Percentiles rank a stretch among this genome's conserved stretches.
phyloP scores from a whole-genome alignment of 345 rosid genomes.

The Mallotus nudiflorus region DNA sequence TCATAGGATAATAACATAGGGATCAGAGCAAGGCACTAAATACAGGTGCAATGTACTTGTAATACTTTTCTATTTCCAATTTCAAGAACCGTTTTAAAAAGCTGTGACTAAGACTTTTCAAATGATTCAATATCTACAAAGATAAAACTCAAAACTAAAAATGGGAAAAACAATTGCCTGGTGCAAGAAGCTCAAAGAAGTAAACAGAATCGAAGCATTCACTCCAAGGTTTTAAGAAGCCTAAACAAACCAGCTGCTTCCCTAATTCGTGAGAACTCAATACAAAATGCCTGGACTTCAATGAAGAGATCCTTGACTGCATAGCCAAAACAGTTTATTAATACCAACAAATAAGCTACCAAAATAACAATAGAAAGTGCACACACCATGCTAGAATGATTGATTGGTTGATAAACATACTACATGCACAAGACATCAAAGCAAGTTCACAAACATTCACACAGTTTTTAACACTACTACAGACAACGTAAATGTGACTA shows the following conservation, averaged over 20 bases:
- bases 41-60: no score
- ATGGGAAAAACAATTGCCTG: no score
- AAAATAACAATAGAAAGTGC: background rate
- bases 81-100: no score
- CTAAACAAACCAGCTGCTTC: slow-evolving; percentile 91
- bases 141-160: no score
- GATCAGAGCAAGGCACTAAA: no score
- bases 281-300: slow-evolving; percentile 98
- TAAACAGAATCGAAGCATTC: background rate
- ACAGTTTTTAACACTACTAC: background rate
- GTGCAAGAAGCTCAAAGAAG: no score
- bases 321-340: slow-evolving; percentile 15
- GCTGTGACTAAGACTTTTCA: no score
- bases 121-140: no score
- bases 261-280: slow-evolving; percentile 85
- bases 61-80: no score
- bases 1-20: no score
- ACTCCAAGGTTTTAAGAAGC: slow-evolving; percentile 73
- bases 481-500: background rate
- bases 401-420: background rate
- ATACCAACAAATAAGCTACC: background rate
- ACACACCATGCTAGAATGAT: background rate
- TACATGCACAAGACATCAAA: background rate
- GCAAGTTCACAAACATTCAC: background rate
- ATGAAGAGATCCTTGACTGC: slow-evolving; percentile 92